These are phyloP conservation scores for Epichloe festucae DNA, from an alignment of 2,329 filamentous ascomycete species.

Conservation along the genomic window DNA sequence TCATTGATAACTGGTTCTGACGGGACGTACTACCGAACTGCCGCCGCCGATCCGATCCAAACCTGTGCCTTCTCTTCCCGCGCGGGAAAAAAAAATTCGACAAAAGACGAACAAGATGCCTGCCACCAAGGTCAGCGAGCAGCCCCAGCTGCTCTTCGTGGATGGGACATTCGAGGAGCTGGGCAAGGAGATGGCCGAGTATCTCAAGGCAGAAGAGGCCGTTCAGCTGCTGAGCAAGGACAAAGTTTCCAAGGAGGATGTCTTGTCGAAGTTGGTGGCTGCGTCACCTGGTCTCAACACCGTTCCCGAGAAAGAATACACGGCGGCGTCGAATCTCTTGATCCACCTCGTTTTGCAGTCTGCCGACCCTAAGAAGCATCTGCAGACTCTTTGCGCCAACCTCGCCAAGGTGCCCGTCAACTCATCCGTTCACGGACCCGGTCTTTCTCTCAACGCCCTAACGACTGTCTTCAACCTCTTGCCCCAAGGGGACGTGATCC, in stretches of 20 bases:
- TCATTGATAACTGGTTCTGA: too few relatives aligned
- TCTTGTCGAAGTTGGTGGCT: constrained; percentile 77
- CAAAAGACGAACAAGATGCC: constrained; percentile 11
- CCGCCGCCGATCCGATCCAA: not conserved
- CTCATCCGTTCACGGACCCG: constrained; percentile 72
- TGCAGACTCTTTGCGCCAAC: constrained; percentile 79
- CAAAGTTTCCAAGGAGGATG: constrained; percentile 60
- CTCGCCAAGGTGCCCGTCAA: constrained; percentile 77
- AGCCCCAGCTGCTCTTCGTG: constrained; percentile 56
- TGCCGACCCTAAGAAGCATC: constrained; percentile 70
- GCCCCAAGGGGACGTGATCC: constrained; percentile 58
- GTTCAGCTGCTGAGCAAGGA: constrained; percentile 61
- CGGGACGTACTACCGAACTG: not conserved
- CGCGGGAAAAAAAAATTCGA: not conserved
- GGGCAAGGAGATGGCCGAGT: constrained; percentile 86
- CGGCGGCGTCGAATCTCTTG: constrained; percentile 90
- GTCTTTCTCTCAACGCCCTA: constrained; percentile 78
- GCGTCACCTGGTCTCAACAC: constrained; percentile 66
- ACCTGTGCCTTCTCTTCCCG: not conserved
- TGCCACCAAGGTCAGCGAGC: constrained; percentile 28
- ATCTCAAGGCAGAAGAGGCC: constrained; percentile 73
- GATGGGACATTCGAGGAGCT: constrained; percentile 92
- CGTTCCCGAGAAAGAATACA: constrained; percentile 92
- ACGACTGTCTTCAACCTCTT: constrained; percentile 96
- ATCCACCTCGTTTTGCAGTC: constrained; percentile 86